Conservation (phyloP, 352 stramenopile species). For the Phytophthora idaei region DNA sequence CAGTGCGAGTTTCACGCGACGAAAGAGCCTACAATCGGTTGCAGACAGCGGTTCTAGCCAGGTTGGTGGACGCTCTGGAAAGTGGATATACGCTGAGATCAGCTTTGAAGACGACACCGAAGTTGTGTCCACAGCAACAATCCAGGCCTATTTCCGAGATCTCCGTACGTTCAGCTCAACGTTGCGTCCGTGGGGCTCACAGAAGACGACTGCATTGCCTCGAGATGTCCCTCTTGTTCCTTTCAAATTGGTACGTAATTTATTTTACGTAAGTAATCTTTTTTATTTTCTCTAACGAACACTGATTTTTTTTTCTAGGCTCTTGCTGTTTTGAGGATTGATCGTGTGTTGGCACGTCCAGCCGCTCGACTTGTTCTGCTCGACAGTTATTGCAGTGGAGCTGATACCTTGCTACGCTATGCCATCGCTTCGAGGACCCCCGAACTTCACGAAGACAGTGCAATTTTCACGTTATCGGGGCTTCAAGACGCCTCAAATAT, state of each 20-base stretch:
- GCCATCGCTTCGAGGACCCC: constrained; percentile 6
- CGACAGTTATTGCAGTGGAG: constrained; percentile 29
- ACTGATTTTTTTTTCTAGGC: constrained; percentile 27
- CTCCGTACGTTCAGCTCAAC: constrained; percentile 35
- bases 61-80: constrained; percentile 7
- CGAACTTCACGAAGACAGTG: constrained; percentile 4
- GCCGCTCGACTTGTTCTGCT: constrained; percentile 53
- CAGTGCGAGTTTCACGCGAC: constrained; percentile 7
- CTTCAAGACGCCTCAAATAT: constrained; percentile 24
- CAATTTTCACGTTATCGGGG: constrained; percentile 41
- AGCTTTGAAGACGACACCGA: constrained; percentile 37
- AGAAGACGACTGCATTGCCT: constrained; percentile 2
- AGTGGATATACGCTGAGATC: constrained; percentile 64
- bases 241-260: constrained; percentile 39
- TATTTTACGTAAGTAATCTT: too few species aligned
- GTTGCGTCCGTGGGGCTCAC: background rate
- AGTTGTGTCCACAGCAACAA: background rate
- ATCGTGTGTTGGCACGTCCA: constrained; percentile 43
- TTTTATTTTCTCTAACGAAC: constrained; percentile 1
- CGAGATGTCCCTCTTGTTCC: constrained; percentile 35
- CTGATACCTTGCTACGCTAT: constrained; percentile 48
- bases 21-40: constrained; percentile 13
- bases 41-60: constrained; percentile 1
- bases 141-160: constrained; percentile 45
- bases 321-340: constrained; percentile 39